Conservation (phyloP, 495 filamentous ascomycete species). For the Clavariopsis aquatica region DNA sequence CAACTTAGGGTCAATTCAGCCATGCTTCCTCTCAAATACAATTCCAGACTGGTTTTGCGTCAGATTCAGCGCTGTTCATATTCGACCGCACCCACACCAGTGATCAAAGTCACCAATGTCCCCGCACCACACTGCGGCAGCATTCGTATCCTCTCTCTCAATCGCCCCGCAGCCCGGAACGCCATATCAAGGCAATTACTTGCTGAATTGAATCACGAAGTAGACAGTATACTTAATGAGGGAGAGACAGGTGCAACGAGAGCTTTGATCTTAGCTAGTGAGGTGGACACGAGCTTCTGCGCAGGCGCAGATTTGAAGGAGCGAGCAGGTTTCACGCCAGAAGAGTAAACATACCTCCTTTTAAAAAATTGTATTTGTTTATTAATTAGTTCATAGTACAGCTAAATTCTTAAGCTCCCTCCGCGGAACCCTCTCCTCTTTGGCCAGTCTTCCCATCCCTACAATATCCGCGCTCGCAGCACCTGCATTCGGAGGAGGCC, state of each 20-base stretch:
- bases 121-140: slow-evolving; percentile 78
- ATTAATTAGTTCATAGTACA: slow-evolving; percentile 55
- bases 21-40: slow-evolving; percentile 1
- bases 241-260: slow-evolving; percentile 66
- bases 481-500: slow-evolving; percentile 83
- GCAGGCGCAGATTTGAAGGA: slow-evolving; percentile 95
- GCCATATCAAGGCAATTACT: slow-evolving; percentile 82
- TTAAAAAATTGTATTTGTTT: not conserved
- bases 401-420: slow-evolving; percentile 73
- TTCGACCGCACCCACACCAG: slow-evolving; percentile 45
- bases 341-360: slow-evolving; percentile 57
- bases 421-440: slow-evolving; percentile 65
- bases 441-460: slow-evolving; percentile 76
- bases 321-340: slow-evolving; percentile 67
- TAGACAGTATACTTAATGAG: slow-evolving; percentile 68
- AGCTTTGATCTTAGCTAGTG: slow-evolving; percentile 76
- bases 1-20: not conserved
- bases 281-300: slow-evolving; percentile 80
- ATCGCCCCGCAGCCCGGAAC: slow-evolving; percentile 81
- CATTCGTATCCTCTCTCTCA: slow-evolving; percentile 84
- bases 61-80: slow-evolving; percentile 33
- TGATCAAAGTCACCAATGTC: slow-evolving; percentile 70
- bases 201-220: slow-evolving; percentile 64
- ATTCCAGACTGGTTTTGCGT: not conserved
- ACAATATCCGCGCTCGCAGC: slow-evolving; percentile 83